Evolutionary conservation across 2,329 filamentous ascomycete species (phyloP).

Genomic region (Fusarium verrucosum): DNA sequence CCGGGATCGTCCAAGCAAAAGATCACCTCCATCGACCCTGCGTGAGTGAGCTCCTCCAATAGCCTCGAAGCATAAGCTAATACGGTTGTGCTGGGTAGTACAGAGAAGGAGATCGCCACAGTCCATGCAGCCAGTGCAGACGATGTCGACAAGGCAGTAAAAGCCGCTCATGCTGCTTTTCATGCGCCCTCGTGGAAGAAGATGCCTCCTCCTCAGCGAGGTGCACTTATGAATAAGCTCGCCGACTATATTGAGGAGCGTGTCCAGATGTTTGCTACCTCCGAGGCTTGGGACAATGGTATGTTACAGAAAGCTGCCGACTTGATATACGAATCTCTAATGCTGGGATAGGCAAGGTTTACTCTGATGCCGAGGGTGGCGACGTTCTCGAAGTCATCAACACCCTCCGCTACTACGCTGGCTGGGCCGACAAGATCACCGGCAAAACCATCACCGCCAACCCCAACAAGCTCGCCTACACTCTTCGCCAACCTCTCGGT

Average conservation of each 20-base stretch:
- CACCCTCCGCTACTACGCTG: slow-evolving; percentile 58
- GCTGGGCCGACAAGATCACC: slow-evolving; percentile 87
- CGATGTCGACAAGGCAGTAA: slow-evolving; percentile 46
- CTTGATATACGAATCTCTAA: slow-evolving; percentile 51
- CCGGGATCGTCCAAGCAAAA: slow-evolving; percentile 39
- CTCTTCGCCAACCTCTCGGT: slow-evolving; percentile 64
- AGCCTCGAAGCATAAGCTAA: neutral
- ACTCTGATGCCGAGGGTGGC: slow-evolving; percentile 65
- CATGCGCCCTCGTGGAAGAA: slow-evolving; percentile 74
- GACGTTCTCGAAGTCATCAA: slow-evolving; percentile 64
- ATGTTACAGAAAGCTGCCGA: neutral
- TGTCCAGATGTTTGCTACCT: slow-evolving; percentile 56
- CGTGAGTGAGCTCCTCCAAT: slow-evolving; percentile 29
- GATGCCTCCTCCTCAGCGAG: slow-evolving; percentile 70
- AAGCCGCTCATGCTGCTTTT: slow-evolving; percentile 70
- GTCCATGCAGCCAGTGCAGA: slow-evolving; percentile 44
- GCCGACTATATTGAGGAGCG: slow-evolving; percentile 69
- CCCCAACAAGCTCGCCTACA: slow-evolving; percentile 81
- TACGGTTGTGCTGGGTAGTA: slow-evolving; percentile 22
- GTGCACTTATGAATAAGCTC: slow-evolving; percentile 73
- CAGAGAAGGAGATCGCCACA: slow-evolving; percentile 44
- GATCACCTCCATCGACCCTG: slow-evolving; percentile 45
- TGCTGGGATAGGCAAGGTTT: slow-evolving; percentile 62
- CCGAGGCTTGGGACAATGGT: slow-evolving; percentile 75
- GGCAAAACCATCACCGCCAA: slow-evolving; percentile 82